Base-by-base conservation (phyloP, 1,284 basidiomycete species). In the Cerrena zonata region DNA sequence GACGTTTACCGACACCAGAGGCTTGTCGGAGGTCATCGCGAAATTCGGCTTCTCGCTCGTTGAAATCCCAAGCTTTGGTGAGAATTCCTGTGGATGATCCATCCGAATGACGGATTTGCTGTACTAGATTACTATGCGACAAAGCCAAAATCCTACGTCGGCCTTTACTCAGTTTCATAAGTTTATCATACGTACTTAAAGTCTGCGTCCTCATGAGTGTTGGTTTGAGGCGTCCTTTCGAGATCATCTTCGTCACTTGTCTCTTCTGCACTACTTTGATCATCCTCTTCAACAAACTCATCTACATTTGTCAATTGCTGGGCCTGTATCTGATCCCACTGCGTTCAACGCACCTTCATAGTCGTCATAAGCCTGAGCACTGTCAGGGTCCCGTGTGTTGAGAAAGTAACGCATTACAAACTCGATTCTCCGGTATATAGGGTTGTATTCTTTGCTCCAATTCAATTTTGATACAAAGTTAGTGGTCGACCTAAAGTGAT, bases 21-120 rank as follows among this genome's bases (percentile, higher is more conserved):
- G 84, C 84, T 40, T 75, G 79, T 18, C 84, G 76, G 45, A 89
- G 63, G 59, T 89, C 84, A 51, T 88, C 83, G 26, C 76, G 78
- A 60, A 86, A 86, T 53, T 82, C 74, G 1, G 77, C 76, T 13
- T 86, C 82, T 56, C 79, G 76, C 49, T 87, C 80, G 52, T 69
- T 79, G 57, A 82, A 80, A 56, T 88, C 83, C 83, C 86, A 90
- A 49, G 80, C 79, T 57, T 77, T 79, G 27, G 73, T 71, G 24
- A 86, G 65, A 19, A 78, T 64, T 2, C 75, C 76, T 3, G 73
- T 57, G 27, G 65, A 69, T 4, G 74, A 71, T 2, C 71, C 66
- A 54, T 79, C 77, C 24, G 74, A 69, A 5, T 71, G 62, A n/a
- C 78, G 74, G 42, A 87, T 84, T 47, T 75, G 78, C 53, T 77